Percentiles rank a stretch among this genome's conserved stretches.
Evolutionary conservation across 1,139 yeast species (phyloP).

Genomic region (Diutina rugosa): DNA sequence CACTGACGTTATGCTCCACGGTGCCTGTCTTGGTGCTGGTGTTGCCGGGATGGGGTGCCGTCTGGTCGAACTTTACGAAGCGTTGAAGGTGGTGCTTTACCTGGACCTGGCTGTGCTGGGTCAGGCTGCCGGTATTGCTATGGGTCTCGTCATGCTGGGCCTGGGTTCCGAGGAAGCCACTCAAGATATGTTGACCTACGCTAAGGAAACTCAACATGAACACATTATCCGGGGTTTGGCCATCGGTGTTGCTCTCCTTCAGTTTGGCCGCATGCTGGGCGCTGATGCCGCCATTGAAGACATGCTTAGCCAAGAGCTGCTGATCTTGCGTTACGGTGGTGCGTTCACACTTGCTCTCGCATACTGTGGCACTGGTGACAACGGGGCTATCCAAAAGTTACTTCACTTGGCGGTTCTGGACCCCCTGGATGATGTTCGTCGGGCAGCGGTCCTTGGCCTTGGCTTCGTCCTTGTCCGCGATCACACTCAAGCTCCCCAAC

Average conservation of each 20-base stretch:
- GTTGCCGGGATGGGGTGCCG: conserved; percentile 95
- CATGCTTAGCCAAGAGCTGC: conserved; percentile 62
- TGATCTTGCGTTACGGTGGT: conserved; percentile 91
- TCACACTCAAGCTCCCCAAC: conserved; percentile 87
- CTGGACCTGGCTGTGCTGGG: conserved; percentile 92
- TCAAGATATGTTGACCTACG: conserved; percentile 79
- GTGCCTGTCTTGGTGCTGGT: conserved; percentile 93
- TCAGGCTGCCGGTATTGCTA: conserved; percentile 92
- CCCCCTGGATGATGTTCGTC: conserved; percentile 91
- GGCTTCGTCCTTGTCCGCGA: conserved; percentile 89
- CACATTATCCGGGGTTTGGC: conserved; percentile 88
- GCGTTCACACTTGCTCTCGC: conserved; percentile 91
- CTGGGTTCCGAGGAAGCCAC: conserved; percentile 68
- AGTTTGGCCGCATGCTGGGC: conserved; percentile 74
- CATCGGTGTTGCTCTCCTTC: conserved; percentile 76
- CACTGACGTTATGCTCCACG: conserved; percentile 81
- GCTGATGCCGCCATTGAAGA: conserved; percentile 64
- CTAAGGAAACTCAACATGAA: conserved; percentile 93
- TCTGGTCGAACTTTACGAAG: conserved; percentile 63
- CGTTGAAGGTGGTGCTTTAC: conserved; percentile 72
- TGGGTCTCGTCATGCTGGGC: conserved; percentile 95
- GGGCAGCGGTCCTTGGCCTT: conserved; percentile 89
- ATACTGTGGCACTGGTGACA: conserved; percentile 92
- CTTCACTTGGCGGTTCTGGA: conserved; percentile 94
- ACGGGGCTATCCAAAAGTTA: conserved; percentile 71